Evolutionary conservation across 2,329 filamentous ascomycete genomes (phyloP), one percentile per base, ranked within the genome.

Genomic region (Cladophialophora bantiana): DNA sequence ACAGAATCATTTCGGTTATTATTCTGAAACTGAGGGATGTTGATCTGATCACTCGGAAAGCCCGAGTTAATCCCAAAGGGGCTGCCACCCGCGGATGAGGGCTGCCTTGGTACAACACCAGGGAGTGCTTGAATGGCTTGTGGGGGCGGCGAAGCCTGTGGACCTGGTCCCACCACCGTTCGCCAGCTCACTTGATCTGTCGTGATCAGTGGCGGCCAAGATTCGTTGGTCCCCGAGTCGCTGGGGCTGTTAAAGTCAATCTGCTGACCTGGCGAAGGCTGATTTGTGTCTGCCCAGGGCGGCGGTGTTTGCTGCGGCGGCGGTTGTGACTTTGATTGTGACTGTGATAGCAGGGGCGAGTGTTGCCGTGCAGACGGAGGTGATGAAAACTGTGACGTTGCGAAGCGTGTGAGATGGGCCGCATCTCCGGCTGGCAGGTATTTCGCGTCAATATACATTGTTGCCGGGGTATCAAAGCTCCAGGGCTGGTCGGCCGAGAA

Each of bases 1-100:
- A 78, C 70, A 32, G 77, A 62, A 70, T 75, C 66, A 62, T 74
- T 70, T 68, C 73, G 55, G n/a, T n/a, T 15, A 20, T 45, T 62
- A 3, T 62, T 34, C 7, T 63, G 69, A 5, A 63, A 60, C 50
- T 70, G 68, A 4, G 68, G 68, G 20, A 70, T 67, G 38, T 70
- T 70, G 53, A 70, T 64, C 50, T 70, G 66, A 54, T 70, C 68
- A 32, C 59, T 71, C 7, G 62, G 65, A 52, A 68, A 70, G 4
- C 67, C 68, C 13, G 67, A 68, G 20, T 53, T 61, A 38, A 68
- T 57, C 2, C 60, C 71, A 60, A 58, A 68, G 32, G 63, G 60
- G 54, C 32, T 68, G 54, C 52, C 56, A 52, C 45, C 53, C 32
- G 54, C 52, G 18, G 57, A 59, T 12, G 75, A 58, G 74, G 70